These are phyloP conservation scores for Fibroporia radiculosa DNA, from an alignment of 768 basidiomycete species.

Conservation along the genomic window DNA sequence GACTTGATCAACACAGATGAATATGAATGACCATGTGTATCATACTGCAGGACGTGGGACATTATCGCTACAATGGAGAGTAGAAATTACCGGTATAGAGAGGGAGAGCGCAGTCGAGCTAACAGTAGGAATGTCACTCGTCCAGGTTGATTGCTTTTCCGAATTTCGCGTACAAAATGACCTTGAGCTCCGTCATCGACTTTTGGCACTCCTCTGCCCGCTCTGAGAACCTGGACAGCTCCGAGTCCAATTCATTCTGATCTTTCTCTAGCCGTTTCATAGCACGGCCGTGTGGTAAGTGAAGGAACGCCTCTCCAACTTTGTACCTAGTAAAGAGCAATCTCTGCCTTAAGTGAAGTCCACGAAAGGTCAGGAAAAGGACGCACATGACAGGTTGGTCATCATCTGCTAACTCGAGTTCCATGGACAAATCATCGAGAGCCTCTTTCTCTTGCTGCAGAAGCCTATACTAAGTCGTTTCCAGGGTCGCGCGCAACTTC, in stretches of 20 bases:
- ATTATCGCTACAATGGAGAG: neutral
- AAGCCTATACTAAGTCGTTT: too few species aligned
- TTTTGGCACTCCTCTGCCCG: conserved; percentile 59
- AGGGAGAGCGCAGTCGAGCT: neutral
- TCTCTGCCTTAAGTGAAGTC: neutral
- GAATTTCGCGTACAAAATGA: conserved; percentile 82
- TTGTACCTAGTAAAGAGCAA: conserved; percentile 59
- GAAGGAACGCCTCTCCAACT: conserved; percentile 84
- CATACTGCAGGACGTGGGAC: neutral
- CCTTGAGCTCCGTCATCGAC: conserved; percentile 77
- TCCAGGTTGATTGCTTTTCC: conserved; percentile 91
- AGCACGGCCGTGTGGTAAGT: conserved; percentile 64
- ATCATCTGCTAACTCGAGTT: conserved; percentile 86
- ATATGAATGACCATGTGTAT: neutral
- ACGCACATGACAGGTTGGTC: conserved; percentile 71
- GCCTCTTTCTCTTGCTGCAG: conserved; percentile 89
- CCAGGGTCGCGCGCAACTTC: too few species aligned
- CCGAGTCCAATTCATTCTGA: conserved; percentile 47
- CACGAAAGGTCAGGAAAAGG: neutral
- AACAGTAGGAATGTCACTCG: conserved; percentile 34
- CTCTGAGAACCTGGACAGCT: conserved; percentile 42
- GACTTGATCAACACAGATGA: conserved; percentile 44
- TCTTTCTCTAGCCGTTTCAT: conserved; percentile 66
- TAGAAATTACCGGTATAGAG: neutral
- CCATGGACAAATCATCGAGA: conserved; percentile 79